phyloP scores from a whole-genome alignment of 1,139 yeast genomes.

The Geotrichum candidum region DNA sequence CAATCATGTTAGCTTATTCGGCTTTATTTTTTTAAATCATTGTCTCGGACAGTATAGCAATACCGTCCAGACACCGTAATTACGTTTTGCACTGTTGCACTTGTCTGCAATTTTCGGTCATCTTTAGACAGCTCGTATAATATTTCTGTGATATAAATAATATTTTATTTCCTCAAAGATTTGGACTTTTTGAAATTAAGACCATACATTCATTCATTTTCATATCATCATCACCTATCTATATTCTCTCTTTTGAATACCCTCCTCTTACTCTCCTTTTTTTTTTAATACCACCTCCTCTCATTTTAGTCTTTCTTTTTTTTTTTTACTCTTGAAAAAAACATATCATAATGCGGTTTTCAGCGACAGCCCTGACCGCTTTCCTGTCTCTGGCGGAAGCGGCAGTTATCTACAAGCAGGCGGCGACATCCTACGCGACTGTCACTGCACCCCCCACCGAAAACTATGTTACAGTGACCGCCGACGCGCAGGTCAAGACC shows the following conservation, averaged over 20 bases:
- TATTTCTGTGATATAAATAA: neutral
- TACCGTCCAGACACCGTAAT: neutral
- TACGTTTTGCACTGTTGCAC: neutral
- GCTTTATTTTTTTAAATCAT: no score
- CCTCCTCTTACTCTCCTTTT: neutral
- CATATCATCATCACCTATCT: neutral
- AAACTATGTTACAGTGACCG: conserved; percentile 25
- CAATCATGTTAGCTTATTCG: no score
- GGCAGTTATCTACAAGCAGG: conserved; percentile 20
- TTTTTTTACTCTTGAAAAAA: neutral
- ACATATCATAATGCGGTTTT: conserved; percentile 8
- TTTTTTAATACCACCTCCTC: neutral
- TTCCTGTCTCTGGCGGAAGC: conserved; percentile 9
- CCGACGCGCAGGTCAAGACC: conserved; percentile 20
- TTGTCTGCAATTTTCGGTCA: neutral
- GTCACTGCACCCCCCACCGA: conserved; percentile 23
- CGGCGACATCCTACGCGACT: conserved; percentile 15
- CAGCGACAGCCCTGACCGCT: conserved; percentile 4
- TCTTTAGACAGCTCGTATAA: neutral
- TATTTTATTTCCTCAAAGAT: neutral
- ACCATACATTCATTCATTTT: neutral
- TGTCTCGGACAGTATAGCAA: neutral
- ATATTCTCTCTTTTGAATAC: neutral
- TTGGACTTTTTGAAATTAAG: neutral
- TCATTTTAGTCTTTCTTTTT: neutral